These are phyloP conservation scores for Ophiostoma piceae DNA, from an alignment of 2,329 filamentous ascomycete species.

Conservation along the genomic window DNA sequence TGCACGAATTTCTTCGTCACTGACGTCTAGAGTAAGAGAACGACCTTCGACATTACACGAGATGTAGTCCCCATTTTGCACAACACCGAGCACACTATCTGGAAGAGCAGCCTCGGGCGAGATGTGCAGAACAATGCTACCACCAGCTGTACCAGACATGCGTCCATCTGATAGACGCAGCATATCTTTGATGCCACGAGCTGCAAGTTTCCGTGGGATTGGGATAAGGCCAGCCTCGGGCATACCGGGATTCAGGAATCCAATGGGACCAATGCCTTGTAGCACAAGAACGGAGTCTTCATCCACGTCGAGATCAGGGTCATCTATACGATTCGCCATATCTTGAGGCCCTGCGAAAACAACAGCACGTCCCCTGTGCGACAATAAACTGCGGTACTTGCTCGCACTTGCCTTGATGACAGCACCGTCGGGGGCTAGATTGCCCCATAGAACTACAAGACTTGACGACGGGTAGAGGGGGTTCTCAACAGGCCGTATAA, in stretches of 20 bases:
- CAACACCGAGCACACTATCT: slow-evolving; percentile 70
- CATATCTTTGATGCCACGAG: slow-evolving; percentile 70
- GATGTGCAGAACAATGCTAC: slow-evolving; percentile 85
- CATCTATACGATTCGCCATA: slow-evolving; percentile 58
- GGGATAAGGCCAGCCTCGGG: slow-evolving; percentile 67
- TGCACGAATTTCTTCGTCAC: slow-evolving; percentile 61
- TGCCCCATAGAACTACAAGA: slow-evolving; percentile 75
- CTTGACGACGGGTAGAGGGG: slow-evolving; percentile 71
- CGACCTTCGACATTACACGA: slow-evolving; percentile 69
- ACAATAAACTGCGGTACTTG: slow-evolving; percentile 61
- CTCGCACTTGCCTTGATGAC: slow-evolving; percentile 85
- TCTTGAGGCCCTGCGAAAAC: slow-evolving; percentile 73
- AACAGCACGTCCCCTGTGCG: slow-evolving; percentile 47
- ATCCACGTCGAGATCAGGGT: slow-evolving; percentile 56
- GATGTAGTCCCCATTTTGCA: slow-evolving; percentile 70
- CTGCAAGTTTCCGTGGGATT: slow-evolving; percentile 70
- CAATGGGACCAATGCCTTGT: slow-evolving; percentile 71
- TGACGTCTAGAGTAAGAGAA: slow-evolving; percentile 54
- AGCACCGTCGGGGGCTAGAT: slow-evolving; percentile 75
- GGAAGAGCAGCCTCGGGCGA: slow-evolving; percentile 76
- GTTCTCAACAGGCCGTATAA: slow-evolving; percentile 60
- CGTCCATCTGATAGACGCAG: slow-evolving; percentile 80
- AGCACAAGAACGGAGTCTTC: slow-evolving; percentile 65
- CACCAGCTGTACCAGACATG: slow-evolving; percentile 81
- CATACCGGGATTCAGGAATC: slow-evolving; percentile 69